Base-by-base conservation (phyloP, 192 early-diverging fungal species). In the Linnemannia zychae region DNA sequence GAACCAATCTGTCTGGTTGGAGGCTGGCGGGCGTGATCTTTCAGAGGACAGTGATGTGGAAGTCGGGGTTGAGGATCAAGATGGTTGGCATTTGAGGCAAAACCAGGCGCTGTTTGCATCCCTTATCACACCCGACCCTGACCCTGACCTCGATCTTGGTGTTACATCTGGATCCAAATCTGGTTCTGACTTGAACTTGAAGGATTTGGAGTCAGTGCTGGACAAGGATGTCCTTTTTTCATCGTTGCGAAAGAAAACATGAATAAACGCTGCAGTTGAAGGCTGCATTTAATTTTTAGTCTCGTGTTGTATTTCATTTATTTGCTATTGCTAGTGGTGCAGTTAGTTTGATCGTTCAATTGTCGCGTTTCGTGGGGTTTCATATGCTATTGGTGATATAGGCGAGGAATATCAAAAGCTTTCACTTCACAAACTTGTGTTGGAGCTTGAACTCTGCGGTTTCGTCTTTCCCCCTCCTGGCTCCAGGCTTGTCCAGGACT, bases 91-190 rank as follows among this genome's bases (percentile, higher is more conserved):
- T 71, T 34, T 84, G 50, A 48, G 18, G 3, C 81, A 78, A 60
- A 84, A 84, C 49, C 82, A 84, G 53, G 52, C 73, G 0, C 18
- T 84, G 24, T 79, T 75, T 67, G 76, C 77, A 24, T 84, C 82
- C 3, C 40, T 77, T 12, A 18, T 34, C 0, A 46, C 76, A 7
- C 46, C 67, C 28, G 24, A 63, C 28, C 6, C 12, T 63, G 57
- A 63, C 3, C 11, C 53, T 28, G 53, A 44, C 40, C 9, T 9
- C 9, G 40, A 44, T n/a, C n/a, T n/a, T n/a, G n/a, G n/a, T n/a
- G n/a, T n/a, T n/a, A n/a, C n/a, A 44, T 44, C 40, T 44, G 40
- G 40, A 3, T 44, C 9, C 9, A 9, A 44, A 6, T 3, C 40
- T 44, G 40, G 24, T 12, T 63, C 57, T 15, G 28, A 63, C 24